Base-by-base conservation (phyloP, 371 early-diverging fungal species). In the Mucor circinelloides region DNA sequence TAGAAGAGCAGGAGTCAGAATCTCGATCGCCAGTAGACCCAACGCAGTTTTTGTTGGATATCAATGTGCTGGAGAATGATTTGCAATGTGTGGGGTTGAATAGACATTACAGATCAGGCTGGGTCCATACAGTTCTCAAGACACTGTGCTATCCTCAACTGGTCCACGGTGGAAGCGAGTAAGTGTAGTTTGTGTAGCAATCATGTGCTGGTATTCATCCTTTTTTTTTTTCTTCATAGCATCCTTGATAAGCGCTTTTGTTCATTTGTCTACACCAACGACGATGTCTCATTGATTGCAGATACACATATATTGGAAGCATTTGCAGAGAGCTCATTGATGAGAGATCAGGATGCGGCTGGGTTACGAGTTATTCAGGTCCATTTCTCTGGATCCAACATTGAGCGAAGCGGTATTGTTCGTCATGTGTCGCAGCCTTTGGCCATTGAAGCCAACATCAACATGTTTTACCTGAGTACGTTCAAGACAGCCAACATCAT, bases 351-450 rank as follows among this genome's bases (percentile, higher is more conserved):
- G 61, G 77, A 76, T 30, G 80, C 79, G 21, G 63, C 73, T 21
- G 72, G 78, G 0, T 71, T 87, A 31, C 72, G 85, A 36, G 79
- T 86, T 42, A 87, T 89, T 64, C 87, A 87, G 63, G 76, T 89
- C 36, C 86, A 87, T 73, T 72, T 89, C 62, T 78, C 80, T 25
- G 76, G 83, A 13, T 81, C 66, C 8, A 71, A 71, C 58, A 32
- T 60, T 72, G 89, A 89, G 67, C 78, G 81, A 65, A 85, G 76
- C 61, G 89, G 89, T 40, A 87, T 89, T 58, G 85, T 87, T 9
- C 81, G 82, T 38, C 84, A 84, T 31, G 83, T 89, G 66, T 80
- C 87, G 8, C 75, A 86, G 30, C 87, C 86, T 1, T 78, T 89
- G 54, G 48, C 66, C 2, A 83, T 78, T 0, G 75, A 73, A 25